Evolutionary conservation across 2,329 filamentous ascomycete genomes (phyloP).

Genomic region (Ophiostoma sp.): DNA sequence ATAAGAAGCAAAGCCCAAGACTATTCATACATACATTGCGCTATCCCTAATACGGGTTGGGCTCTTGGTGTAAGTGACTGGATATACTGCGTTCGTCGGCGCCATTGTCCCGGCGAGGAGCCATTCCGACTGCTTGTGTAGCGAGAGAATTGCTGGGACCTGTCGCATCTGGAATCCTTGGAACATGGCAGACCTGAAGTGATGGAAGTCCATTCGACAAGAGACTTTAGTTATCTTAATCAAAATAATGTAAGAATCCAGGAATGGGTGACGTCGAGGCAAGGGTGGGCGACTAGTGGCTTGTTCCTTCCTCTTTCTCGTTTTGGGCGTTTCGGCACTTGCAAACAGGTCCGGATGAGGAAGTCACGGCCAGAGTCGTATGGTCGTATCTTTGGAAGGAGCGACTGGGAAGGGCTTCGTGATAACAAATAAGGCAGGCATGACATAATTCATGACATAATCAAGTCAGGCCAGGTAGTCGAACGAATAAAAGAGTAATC

Average conservation of each 20-base stretch:
- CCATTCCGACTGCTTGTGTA: not conserved
- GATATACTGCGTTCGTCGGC: not conserved
- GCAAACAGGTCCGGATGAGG: not conserved
- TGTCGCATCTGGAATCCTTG: not conserved
- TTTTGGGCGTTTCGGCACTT: slow-evolving; percentile 5
- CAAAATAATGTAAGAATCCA: no score
- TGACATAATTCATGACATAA: not conserved
- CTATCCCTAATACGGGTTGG: not conserved
- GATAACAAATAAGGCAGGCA: not conserved
- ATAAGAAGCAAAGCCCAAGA: not conserved
- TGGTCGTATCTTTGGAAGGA: not conserved
- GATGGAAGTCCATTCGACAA: not conserved
- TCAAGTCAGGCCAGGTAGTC: no score
- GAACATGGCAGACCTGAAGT: not conserved
- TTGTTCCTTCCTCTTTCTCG: not conserved
- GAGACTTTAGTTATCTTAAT: no score
- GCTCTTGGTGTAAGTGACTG: not conserved
- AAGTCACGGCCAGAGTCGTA: not conserved
- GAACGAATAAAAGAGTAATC: no score
- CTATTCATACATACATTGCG: not conserved
- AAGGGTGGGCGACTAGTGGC: not conserved
- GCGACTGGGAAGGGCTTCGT: not conserved
- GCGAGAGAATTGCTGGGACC: not conserved
- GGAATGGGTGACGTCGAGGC: no score
- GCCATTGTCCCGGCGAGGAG: not conserved